Conservation (phyloP, 108 stramenopile species). For the Skeletonema menzelii region DNA sequence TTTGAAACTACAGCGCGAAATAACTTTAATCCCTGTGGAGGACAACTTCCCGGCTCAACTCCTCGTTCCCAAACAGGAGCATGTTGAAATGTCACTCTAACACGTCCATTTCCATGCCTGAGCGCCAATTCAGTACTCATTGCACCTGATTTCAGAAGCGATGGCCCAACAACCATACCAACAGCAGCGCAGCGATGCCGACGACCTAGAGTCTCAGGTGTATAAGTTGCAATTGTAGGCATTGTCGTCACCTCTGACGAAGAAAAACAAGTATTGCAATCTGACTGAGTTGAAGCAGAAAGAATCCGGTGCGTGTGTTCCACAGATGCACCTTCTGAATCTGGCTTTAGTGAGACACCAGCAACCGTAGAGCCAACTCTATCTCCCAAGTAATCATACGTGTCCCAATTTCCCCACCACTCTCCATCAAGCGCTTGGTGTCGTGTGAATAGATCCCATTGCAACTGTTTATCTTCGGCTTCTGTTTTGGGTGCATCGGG, state of each 20-base stretch:
- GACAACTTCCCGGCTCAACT: conserved; percentile 74
- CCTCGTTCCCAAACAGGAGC: conserved; percentile 85
- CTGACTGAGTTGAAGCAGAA: conserved; percentile 66
- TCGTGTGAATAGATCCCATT: conserved; percentile 80
- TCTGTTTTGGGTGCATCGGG: conserved; percentile 40
- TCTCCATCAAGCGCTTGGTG: conserved; percentile 75
- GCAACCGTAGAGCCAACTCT: conserved; percentile 72
- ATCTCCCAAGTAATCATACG: conserved; percentile 84
- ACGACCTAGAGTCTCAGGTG: conserved; percentile 41
- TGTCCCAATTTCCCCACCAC: conserved; percentile 86
- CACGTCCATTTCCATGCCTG: conserved; percentile 71
- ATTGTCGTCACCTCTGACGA: conserved; percentile 62
- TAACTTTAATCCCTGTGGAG: conserved; percentile 81
- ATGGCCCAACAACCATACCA: conserved; percentile 73
- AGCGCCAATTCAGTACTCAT: conserved; percentile 83
- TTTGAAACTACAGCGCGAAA: conserved; percentile 72
- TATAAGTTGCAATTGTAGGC: conserved; percentile 64
- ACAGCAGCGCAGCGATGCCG: conserved; percentile 50
- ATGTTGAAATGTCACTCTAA: conserved; percentile 84
- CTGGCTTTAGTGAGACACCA: conserved; percentile 54
- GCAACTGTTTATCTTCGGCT: conserved; percentile 61
- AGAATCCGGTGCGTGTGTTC: conserved; percentile 74
- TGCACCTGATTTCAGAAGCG: conserved; percentile 60
- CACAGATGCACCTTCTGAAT: conserved; percentile 28
- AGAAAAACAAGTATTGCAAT: conserved; percentile 81